Conservation (phyloP, 208 protist genomes). For the Crithidia bombi region DNA sequence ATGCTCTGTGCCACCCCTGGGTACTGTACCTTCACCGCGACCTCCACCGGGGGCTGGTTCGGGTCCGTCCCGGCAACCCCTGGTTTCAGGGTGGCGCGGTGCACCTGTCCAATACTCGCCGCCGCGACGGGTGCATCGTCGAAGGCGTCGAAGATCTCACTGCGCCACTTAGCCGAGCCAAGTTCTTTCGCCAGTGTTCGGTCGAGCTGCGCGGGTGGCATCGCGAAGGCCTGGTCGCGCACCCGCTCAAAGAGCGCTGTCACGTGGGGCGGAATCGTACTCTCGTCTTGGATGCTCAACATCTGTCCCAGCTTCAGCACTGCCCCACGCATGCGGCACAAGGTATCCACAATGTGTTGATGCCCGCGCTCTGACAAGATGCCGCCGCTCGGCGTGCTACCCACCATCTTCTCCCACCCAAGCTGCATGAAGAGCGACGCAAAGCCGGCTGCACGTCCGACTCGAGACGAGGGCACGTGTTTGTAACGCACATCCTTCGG, state of each 20-base stretch:
- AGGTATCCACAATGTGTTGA: constrained; percentile 90
- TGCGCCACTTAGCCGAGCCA: constrained; percentile 54
- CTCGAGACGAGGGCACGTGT: constrained; percentile 66
- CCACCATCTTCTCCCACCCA: constrained; percentile 65
- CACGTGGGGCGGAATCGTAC: constrained; percentile 75
- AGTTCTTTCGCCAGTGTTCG: constrained; percentile 47
- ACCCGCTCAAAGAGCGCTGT: constrained; percentile 80
- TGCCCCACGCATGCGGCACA: constrained; percentile 95
- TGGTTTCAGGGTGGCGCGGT: constrained; percentile 63
- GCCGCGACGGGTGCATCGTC: constrained; percentile 93
- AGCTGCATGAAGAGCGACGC: constrained; percentile 71
- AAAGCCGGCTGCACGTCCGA: constrained; percentile 65
- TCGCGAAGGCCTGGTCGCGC: constrained; percentile 86
- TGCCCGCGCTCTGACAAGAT: constrained; percentile 56
- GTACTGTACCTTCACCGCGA: constrained; percentile 94
- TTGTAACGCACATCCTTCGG: constrained; percentile 40
- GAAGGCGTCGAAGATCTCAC: constrained; percentile 76
- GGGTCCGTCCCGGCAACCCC: constrained; percentile 38
- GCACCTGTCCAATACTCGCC: constrained; percentile 97
- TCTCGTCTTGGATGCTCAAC: constrained; percentile 91
- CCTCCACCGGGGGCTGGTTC: constrained; percentile 60
- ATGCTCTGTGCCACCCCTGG: constrained; percentile 84
- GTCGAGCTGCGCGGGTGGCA: constrained; percentile 78
- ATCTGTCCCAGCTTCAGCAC: constrained; percentile 97
- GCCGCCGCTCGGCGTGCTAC: constrained; percentile 32